Evolutionary conservation across 179 eudicot genomes (phyloP), one percentile per base, ranked within the genome.

Genomic region (Silene coronaria): DNA sequence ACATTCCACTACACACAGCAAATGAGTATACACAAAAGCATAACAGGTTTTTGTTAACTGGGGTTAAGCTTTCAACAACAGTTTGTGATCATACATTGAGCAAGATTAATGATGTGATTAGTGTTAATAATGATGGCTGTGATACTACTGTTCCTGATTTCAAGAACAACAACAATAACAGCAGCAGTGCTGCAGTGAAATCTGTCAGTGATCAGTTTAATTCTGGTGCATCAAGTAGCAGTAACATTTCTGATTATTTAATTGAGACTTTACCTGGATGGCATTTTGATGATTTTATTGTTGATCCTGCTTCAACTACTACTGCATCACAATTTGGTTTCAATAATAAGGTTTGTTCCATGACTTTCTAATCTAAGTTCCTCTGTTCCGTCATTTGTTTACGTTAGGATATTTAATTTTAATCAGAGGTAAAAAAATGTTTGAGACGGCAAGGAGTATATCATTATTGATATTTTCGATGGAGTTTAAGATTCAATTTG

Each of bases 261-360:
- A 84, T 89, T 14, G 92, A 93, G 80, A 90, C 72, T 83, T 68
- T 90, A 30, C 98, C 98, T 0, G 97, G 96, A 23, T 93, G 98
- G 97, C 89, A 87, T 69, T 91, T 93, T 75, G 96, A 93, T 73
- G 98, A 93, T 53, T 78, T 93, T 69, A 87, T 81, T 61, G 22
- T 89, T 68, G 91, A 91, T 73, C 79, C 86, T 24, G 66, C 87
- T 46, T 73, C 89, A 32, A 70, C 67, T 59, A 1, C 81, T 65
- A 30, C 60, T 70, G n/a, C 72, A 22, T 7, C 57, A 11, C 73
- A 86, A 12, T 59, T 82, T 66, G 82, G 81, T 67, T 80, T 83
- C 48, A 42, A 42, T 72, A 76, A n/a, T n/a, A 83, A 93, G 97
- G 97, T 93, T 67, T 73, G 89, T 53, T 48, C 19, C 3, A 10